Percentiles rank a stretch among this genome's conserved stretches.
Conservation (phyloP, 2,329 filamentous ascomycete species). For the Diplodia seriata region DNA sequence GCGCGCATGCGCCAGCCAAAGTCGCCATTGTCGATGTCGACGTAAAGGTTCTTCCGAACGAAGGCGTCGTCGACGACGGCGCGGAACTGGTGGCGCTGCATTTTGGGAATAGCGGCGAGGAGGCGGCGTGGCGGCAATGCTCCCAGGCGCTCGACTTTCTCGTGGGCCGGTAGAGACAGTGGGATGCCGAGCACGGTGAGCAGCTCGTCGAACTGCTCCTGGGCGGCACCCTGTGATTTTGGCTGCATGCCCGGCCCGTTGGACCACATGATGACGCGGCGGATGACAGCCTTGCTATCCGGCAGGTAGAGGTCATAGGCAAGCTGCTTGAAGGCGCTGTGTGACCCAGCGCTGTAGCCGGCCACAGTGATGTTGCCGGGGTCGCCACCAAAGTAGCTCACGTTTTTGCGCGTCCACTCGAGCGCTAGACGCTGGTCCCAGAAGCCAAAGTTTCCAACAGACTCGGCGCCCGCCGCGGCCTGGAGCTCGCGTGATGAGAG, state of each 20-base stretch:
- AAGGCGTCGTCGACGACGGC: slow-evolving; percentile 60
- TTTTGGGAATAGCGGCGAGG: slow-evolving; percentile 51
- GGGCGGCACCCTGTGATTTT: slow-evolving; percentile 55
- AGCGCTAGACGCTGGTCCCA: slow-evolving; percentile 64
- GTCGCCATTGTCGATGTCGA: slow-evolving; percentile 56
- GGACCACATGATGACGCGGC: slow-evolving; percentile 60
- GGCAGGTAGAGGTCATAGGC: slow-evolving; percentile 62
- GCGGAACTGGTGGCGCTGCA: slow-evolving; percentile 60
- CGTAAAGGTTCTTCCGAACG: slow-evolving; percentile 53
- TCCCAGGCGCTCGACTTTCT: slow-evolving; percentile 58
- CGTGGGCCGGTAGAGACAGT: slow-evolving; percentile 43
- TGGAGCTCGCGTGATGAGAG: slow-evolving; percentile 58
- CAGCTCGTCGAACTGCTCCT: slow-evolving; percentile 61
- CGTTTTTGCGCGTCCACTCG: slow-evolving; percentile 62
- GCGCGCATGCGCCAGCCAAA: slow-evolving; percentile 55
- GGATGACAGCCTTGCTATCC: slow-evolving; percentile 56
- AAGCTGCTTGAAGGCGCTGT: slow-evolving; percentile 64
- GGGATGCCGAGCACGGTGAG: slow-evolving; percentile 55
- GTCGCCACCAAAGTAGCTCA: slow-evolving; percentile 60
- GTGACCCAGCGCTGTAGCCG: slow-evolving; percentile 64
- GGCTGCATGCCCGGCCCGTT: slow-evolving; percentile 63
- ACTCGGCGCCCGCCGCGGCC: slow-evolving; percentile 47
- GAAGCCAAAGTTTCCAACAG: slow-evolving; percentile 60
- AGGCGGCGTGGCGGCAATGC: slow-evolving; percentile 48
- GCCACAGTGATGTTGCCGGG: slow-evolving; percentile 59